Conservation (phyloP, 2,329 filamentous ascomycete genomes). For the Chaetomium strumarium region DNA sequence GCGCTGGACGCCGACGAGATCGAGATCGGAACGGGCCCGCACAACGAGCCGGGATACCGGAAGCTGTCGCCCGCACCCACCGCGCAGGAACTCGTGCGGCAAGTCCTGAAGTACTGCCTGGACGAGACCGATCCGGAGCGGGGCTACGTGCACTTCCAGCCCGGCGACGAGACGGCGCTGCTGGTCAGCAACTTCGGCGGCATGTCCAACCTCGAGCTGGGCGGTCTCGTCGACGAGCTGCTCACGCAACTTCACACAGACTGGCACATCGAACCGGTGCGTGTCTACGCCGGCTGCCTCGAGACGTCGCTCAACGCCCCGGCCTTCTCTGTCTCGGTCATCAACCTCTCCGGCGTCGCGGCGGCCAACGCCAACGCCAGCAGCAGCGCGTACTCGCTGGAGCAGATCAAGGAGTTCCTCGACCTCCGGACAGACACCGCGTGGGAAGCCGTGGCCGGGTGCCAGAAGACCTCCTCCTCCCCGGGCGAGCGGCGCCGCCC, state of each 20-base stretch:
- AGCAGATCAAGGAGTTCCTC: slow-evolving; percentile 56
- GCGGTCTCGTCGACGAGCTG: slow-evolving; percentile 48
- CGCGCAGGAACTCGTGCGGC: slow-evolving; percentile 45
- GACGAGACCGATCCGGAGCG: slow-evolving; percentile 49
- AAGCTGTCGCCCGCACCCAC: slow-evolving; percentile 49
- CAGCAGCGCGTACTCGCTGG: slow-evolving; percentile 40
- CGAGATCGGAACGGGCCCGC: slow-evolving; percentile 61
- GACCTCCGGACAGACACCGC: slow-evolving; percentile 56
- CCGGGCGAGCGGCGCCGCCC: slow-evolving; percentile 30
- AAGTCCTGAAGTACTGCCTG: slow-evolving; percentile 55
- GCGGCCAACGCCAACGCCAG: too few species aligned
- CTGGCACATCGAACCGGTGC: slow-evolving; percentile 46
- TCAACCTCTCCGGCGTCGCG: slow-evolving; percentile 50
- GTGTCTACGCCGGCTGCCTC: slow-evolving; percentile 56
- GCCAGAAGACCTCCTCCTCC: slow-evolving; percentile 36
- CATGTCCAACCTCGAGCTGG: slow-evolving; percentile 52
- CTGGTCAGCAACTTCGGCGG: slow-evolving; percentile 56
- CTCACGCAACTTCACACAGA: slow-evolving; percentile 42
- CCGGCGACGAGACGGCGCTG: slow-evolving; percentile 45
- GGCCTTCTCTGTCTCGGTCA: slow-evolving; percentile 62
- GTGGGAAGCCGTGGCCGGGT: slow-evolving; percentile 48
- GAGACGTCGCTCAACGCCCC: slow-evolving; percentile 69
- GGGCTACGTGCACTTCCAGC: slow-evolving; percentile 43
- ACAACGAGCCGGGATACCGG: slow-evolving; percentile 59
- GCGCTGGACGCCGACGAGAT: slow-evolving; percentile 45